Conservation (phyloP, 331 rosid genomes). For the Telfairia occidentalis region DNA sequence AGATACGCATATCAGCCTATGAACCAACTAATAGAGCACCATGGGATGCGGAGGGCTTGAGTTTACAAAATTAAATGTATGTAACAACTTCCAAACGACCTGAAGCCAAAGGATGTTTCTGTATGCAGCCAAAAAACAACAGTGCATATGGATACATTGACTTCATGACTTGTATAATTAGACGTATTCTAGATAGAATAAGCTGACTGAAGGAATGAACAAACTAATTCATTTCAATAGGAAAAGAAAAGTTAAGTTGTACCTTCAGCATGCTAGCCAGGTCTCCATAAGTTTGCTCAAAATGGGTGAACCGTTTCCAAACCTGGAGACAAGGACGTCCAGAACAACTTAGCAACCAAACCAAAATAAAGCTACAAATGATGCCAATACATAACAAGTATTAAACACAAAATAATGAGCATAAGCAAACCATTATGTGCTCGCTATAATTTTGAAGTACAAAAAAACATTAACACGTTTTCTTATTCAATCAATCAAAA, state of each 20-base stretch:
- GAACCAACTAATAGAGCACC: not conserved
- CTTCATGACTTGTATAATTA: not conserved
- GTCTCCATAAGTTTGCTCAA: conserved; percentile 94
- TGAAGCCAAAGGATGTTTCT: not conserved
- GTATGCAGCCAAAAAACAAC: not conserved
- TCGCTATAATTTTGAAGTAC: not conserved
- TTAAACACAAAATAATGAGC: not conserved
- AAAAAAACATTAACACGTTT: not conserved
- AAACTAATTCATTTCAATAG: conserved; percentile 1
- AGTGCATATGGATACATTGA: not conserved
- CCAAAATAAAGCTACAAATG: not conserved
- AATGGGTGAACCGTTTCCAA: conserved; percentile 74
- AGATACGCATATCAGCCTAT: not conserved
- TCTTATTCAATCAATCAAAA: not conserved
- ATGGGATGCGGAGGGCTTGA: not conserved
- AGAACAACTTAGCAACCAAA: not conserved
- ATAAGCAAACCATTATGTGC: not conserved
- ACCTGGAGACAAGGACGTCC: conserved; percentile 36
- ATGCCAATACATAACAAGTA: not conserved
- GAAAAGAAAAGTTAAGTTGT: not conserved
- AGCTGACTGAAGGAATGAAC: not conserved
- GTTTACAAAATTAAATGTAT: not conserved
- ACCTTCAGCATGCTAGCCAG: conserved; percentile 92
- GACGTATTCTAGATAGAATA: not conserved
- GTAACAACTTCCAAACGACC: not conserved